phyloP scores from a whole-genome alignment of 2,329 filamentous ascomycete genomes.

The Claviceps fusiformis region DNA sequence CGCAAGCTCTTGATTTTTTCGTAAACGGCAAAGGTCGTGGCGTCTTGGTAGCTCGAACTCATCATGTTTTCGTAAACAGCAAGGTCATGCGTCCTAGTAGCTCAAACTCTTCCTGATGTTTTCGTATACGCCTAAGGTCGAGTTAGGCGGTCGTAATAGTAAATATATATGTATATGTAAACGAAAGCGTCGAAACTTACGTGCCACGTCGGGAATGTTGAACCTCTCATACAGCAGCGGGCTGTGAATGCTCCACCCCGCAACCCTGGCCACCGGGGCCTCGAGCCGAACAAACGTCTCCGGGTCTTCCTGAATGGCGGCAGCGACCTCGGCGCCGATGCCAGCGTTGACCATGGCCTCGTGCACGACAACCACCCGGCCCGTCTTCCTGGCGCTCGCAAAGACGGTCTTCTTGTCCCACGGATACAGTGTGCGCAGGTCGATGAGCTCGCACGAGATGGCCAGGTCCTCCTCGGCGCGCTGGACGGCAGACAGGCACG shows the following conservation, averaged over 20 bases:
- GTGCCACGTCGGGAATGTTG: conserved; percentile 71
- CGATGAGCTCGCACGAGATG: conserved; percentile 69
- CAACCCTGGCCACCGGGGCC: conserved; percentile 71
- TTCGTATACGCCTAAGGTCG: conserved; percentile 51
- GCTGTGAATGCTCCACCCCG: conserved; percentile 80
- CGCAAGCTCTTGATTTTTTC: too few species aligned
- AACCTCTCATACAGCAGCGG: conserved; percentile 69
- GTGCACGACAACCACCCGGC: conserved; percentile 75
- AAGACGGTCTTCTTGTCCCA: conserved; percentile 79
- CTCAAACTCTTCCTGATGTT: conserved; percentile 53
- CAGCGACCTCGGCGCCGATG: conserved; percentile 78
- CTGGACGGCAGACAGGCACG: conserved; percentile 63
- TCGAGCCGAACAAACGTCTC: conserved; percentile 70
- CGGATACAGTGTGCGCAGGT: conserved; percentile 76
- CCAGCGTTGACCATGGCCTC: conserved; percentile 87
- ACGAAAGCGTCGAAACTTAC: conserved; percentile 40
- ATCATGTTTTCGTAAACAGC: too few species aligned
- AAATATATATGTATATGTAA: too few species aligned
- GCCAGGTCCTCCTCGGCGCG: conserved; percentile 64
- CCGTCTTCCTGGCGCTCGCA: conserved; percentile 75
- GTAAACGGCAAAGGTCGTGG: too few species aligned
- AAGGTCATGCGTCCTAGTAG: conserved; percentile 30
- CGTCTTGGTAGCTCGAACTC: too few species aligned
- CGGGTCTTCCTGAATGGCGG: conserved; percentile 67
- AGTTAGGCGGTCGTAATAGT: neutral